These are phyloP conservation scores for Pythium chondricola DNA, from an alignment of 352 stramenopile species.

Conservation along the genomic window DNA sequence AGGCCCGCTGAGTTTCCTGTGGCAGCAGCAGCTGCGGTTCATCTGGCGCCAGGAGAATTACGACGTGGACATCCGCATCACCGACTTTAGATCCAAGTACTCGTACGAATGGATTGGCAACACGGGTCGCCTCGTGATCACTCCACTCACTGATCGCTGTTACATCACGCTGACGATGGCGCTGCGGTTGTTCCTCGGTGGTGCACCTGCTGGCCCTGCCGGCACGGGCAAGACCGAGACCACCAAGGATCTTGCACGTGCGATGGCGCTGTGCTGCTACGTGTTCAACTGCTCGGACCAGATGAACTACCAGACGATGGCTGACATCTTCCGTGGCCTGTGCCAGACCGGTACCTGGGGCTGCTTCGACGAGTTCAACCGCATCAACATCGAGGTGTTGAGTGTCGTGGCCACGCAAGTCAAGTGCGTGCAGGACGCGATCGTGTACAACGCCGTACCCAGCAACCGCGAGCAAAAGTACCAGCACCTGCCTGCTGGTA, in stretches of 20 bases:
- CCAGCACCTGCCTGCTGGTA: constrained; percentile 89
- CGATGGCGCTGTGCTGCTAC: constrained; percentile 84
- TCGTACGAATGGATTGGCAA: constrained; percentile 89
- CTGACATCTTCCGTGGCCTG: constrained; percentile 81
- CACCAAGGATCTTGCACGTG: constrained; percentile 79
- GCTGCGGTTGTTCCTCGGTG: constrained; percentile 94
- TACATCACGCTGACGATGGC: constrained; percentile 97
- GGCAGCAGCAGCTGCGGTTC: constrained; percentile 85
- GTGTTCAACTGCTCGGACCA: constrained; percentile 89
- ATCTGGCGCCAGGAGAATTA: constrained; percentile 91
- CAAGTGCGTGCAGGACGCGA: constrained; percentile 82
- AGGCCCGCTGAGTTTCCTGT: constrained; percentile 81
- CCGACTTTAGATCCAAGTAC: constrained; percentile 93
- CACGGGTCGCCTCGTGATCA: constrained; percentile 92
- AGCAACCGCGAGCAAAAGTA: constrained; percentile 94
- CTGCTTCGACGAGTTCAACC: constrained; percentile 88
- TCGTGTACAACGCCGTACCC: constrained; percentile 86
- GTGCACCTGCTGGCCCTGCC: constrained; percentile 89
- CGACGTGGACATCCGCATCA: constrained; percentile 96
- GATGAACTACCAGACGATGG: constrained; percentile 90
- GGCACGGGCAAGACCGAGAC: constrained; percentile 90
- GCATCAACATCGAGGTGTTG: constrained; percentile 86
- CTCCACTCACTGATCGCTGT: constrained; percentile 93
- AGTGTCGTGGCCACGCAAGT: constrained; percentile 84
- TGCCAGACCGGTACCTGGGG: constrained; percentile 84